phyloP scores from a whole-genome alignment of 768 basidiomycete species.

The Suillus discolor region DNA sequence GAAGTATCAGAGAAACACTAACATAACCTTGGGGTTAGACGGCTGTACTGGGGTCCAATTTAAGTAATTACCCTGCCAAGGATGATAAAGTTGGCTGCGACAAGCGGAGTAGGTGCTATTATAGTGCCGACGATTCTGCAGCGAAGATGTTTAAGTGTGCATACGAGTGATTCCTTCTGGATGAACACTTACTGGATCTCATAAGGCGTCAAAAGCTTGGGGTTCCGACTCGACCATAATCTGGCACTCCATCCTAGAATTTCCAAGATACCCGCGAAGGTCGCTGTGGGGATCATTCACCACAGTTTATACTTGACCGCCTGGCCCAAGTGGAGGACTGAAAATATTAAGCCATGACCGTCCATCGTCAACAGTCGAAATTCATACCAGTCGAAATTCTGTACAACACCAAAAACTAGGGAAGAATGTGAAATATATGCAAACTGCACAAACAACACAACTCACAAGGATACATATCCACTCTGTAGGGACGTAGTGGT shows the following conservation, averaged over 20 bases:
- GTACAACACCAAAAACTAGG: too few species aligned
- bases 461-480: too few species aligned
- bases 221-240: slow-evolving; percentile 47
- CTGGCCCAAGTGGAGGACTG: slow-evolving; percentile 51
- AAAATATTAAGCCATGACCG: not conserved
- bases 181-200: slow-evolving; percentile 43
- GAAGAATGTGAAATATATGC: too few species aligned
- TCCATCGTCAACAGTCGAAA: too few species aligned
- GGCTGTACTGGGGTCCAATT: slow-evolving; percentile 52
- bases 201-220: slow-evolving; percentile 32
- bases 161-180: not conserved
- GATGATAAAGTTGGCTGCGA: slow-evolving; percentile 59
- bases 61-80: slow-evolving; percentile 47
- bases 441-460: too few species aligned
- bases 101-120: slow-evolving; percentile 56
- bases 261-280: slow-evolving; percentile 52
- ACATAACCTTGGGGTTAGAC: slow-evolving; percentile 39
- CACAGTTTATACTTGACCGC: slow-evolving; percentile 46
- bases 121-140: slow-evolving; percentile 42
- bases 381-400: too few species aligned
- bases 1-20: slow-evolving; percentile 4
- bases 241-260: slow-evolving; percentile 57
- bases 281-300: slow-evolving; percentile 54
- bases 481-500: too few species aligned
- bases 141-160: not conserved